These are phyloP conservation scores for Haplographium delicatum DNA, from an alignment of 495 filamentous ascomycete genomes.

Conservation along the genomic window DNA sequence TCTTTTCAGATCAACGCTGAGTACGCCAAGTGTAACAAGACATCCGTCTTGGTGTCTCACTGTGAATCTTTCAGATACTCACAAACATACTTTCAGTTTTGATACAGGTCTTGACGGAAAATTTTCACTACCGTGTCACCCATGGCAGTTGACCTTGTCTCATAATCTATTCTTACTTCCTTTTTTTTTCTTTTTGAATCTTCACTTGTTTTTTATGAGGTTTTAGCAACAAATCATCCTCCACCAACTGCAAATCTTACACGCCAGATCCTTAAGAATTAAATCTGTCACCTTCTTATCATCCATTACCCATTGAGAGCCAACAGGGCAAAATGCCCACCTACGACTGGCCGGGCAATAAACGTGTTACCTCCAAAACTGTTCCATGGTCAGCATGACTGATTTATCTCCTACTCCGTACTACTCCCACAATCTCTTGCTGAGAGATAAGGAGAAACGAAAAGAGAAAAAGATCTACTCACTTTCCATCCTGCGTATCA, in stretches of 20 bases:
- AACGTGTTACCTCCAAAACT: slow-evolving; percentile 42
- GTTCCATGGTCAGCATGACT: background rate
- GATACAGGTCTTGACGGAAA: too few relatives aligned
- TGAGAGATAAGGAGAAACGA: background rate
- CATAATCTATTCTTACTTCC: too few relatives aligned
- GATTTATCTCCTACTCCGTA: background rate
- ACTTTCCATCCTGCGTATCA: slow-evolving; percentile 59
- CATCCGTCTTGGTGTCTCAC: background rate
- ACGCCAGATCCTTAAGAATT: too few relatives aligned
- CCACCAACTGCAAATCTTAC: too few relatives aligned
- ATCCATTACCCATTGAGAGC: slow-evolving; percentile 52
- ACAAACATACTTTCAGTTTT: background rate
- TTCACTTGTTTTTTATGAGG: too few relatives aligned
- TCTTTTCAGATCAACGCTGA: background rate
- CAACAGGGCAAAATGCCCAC: slow-evolving; percentile 76
- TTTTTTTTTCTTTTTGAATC: too few relatives aligned
- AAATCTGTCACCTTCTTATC: too few relatives aligned
- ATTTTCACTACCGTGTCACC: too few relatives aligned
- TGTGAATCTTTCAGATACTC: slow-evolving; percentile 4
- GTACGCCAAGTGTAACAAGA: slow-evolving; percentile 13
- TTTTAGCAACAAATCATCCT: too few relatives aligned
- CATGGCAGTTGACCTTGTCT: too few relatives aligned
- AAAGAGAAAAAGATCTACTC: slow-evolving; percentile 1
- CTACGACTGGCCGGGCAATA: slow-evolving; percentile 73
- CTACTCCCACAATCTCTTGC: background rate